phyloP scores from a whole-genome alignment of 352 stramenopile genomes.

The Pilasporangium apinafurcum region DNA sequence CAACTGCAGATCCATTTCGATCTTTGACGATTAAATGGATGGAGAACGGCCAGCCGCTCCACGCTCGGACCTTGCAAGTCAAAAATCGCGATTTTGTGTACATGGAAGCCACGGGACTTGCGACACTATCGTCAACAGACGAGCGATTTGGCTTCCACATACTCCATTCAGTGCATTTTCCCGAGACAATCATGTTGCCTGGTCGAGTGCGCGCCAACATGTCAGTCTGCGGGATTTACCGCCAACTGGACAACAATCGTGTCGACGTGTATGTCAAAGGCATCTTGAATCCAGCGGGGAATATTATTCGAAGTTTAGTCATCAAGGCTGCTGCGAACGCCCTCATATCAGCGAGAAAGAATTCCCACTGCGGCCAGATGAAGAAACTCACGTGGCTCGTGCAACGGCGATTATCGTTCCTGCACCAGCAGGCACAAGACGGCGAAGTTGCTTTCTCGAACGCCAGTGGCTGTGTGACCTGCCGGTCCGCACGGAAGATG shows the following conservation, averaged over 20 bases:
- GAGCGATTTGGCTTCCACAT: constrained; percentile 58
- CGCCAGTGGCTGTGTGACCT: too few species aligned
- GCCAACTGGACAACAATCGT: constrained; percentile 18
- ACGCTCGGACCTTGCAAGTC: constrained; percentile 27
- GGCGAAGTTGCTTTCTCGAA: too few species aligned
- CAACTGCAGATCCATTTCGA: constrained; percentile 35
- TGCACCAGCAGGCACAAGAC: too few species aligned
- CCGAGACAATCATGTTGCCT: constrained; percentile 25
- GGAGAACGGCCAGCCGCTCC: constrained; percentile 33
- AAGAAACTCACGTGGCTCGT: constrained; percentile 46
- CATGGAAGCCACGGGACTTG: constrained; percentile 43
- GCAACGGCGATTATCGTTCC: constrained; percentile 14
- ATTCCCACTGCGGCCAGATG: constrained; percentile 39
- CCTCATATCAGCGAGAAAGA: constrained; percentile 36
- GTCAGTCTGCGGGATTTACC: constrained; percentile 47
- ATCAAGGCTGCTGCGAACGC: constrained; percentile 35
- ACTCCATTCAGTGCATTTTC: constrained; percentile 59
- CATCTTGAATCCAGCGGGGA: constrained; percentile 32
- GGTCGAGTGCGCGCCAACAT: constrained; percentile 36
- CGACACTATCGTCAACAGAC: constrained; percentile 27
- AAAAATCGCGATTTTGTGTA: constrained; percentile 57
- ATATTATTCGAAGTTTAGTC: constrained; percentile 31
- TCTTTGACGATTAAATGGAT: constrained; percentile 57
- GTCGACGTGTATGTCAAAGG: constrained; percentile 16
- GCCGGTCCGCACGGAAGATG: too few species aligned